Evolutionary conservation across 164 flowering plant species (phyloP).

Genomic region (Tetracentron sinense): DNA sequence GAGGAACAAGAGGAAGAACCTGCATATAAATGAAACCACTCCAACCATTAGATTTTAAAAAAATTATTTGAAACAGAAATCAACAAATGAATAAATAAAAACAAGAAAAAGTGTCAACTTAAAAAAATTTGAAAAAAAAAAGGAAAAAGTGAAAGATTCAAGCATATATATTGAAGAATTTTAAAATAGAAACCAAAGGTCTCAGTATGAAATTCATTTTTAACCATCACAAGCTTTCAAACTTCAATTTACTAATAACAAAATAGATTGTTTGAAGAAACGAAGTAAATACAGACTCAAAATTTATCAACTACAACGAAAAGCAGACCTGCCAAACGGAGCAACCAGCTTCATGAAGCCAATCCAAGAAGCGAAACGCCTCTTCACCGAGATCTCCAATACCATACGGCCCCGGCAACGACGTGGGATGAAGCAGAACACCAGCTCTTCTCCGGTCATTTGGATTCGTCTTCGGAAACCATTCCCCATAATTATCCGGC

Average conservation of each 20-base stretch:
- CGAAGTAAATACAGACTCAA: neutral
- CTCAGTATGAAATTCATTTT: too few species aligned
- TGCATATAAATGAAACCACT: constrained; percentile 21
- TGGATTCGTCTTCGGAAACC: constrained; percentile 43
- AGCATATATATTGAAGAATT: too few species aligned
- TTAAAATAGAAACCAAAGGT: too few species aligned
- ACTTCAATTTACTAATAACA: neutral
- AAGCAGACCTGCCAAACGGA: constrained; percentile 83
- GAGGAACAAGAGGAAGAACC: constrained; percentile 99
- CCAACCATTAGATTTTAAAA: neutral
- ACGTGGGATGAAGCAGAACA: constrained; percentile 85
- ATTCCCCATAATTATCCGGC: constrained; percentile 57
- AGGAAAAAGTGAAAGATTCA: neutral
- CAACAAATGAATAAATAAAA: neutral
- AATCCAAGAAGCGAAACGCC: constrained; percentile 79
- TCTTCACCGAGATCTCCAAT: constrained; percentile 84
- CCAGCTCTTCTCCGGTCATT: constrained; percentile 67
- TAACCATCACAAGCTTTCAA: too few species aligned
- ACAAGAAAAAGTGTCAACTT: neutral
- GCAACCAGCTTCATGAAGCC: constrained; percentile 83
- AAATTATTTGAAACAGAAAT: neutral
- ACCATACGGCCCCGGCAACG: constrained; percentile 76
- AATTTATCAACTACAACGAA: neutral
- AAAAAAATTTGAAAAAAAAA: neutral
- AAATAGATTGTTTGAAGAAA: neutral